Evolutionary conservation across 2,329 filamentous ascomycete genomes (phyloP), one percentile per base, ranked within the genome.

Genomic region (Fusarium sp.): DNA sequence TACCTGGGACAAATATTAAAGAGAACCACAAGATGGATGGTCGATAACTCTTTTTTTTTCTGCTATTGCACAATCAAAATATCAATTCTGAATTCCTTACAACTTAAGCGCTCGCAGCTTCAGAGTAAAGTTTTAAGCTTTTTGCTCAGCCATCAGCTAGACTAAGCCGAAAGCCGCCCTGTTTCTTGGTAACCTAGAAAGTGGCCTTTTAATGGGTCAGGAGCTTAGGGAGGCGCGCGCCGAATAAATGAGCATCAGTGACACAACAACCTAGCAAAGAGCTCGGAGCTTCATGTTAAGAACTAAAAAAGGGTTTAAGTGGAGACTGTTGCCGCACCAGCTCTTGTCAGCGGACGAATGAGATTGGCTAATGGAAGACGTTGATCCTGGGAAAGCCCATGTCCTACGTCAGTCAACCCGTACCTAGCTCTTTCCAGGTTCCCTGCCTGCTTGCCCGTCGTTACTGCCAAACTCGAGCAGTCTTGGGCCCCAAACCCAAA

Each of bases 351-450:
- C 20, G 21, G 41, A 8, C 34, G 13, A 42, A 64, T 41, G 9
- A 21, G n/a, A 41, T 47, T 37, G 45, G 63, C 21, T 49, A 48
- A 45, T 49, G 34, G 18, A 47, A 46, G 28, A 30, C 30, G 37
- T 20, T 28, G 51, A 68, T 70, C 49, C 32, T 32, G 37, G 37
- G 13, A 20, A 25, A 42, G 63, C 54, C 67, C 67, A 71, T 69
- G 67, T 68, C 49, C 67, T 70, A 70, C 67, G 67, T 71, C 67
- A 70, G 67, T 71, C 67, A 70, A 71, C 43, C 5, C 16, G 16
- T 37, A 37, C 5, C 32, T 30, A 30, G 32, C 18, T 40, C 32
- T 27, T 51, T 51, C 32, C 32, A 37, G 16, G 32, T 37, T 37
- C 34, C 49, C 34, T 51, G 49, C 59, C 34, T 42, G 49, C 59